Percentiles rank a stretch among this genome's conserved stretches.
phyloP scores from a whole-genome alignment of 805 yeast genomes.

The Monosporozyma aerobia region DNA sequence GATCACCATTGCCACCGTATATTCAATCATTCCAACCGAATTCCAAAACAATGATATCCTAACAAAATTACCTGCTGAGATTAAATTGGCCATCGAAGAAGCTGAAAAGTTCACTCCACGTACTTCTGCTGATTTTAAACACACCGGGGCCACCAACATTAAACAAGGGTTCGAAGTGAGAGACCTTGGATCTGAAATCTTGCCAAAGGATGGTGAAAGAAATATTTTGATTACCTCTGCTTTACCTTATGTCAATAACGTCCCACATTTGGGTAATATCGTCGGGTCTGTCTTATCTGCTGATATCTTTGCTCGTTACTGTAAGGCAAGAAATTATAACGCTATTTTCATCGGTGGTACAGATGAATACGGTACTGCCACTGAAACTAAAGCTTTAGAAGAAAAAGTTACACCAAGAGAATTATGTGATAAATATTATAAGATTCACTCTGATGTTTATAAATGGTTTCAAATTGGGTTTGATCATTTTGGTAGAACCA shows the following conservation, averaged over 20 bases:
- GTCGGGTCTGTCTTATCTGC: slow-evolving; percentile 92
- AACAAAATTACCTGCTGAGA: slow-evolving; percentile 22
- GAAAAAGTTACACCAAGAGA: slow-evolving; percentile 83
- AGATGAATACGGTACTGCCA: slow-evolving; percentile 98
- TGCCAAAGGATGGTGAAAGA: slow-evolving; percentile 64
- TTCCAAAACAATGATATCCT: slow-evolving; percentile 20
- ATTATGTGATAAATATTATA: slow-evolving; percentile 84
- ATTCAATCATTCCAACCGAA: slow-evolving; percentile 31
- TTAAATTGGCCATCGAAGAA: slow-evolving; percentile 37
- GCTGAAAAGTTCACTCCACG: slow-evolving; percentile 35
- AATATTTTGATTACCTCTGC: slow-evolving; percentile 92
- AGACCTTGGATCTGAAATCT: slow-evolving; percentile 32
- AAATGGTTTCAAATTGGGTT: slow-evolving; percentile 96
- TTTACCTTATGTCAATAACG: slow-evolving; percentile 94
- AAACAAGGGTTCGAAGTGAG: slow-evolving; percentile 20
- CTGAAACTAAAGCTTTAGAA: slow-evolving; percentile 95
- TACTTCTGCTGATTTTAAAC: slow-evolving; percentile 25
- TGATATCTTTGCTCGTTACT: slow-evolving; percentile 85
- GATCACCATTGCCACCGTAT: slow-evolving; percentile 50
- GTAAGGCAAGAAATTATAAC: slow-evolving; percentile 82
- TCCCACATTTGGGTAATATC: slow-evolving; percentile 96
- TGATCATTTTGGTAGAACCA: slow-evolving; percentile 93
- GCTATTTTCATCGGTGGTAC: slow-evolving; percentile 90
- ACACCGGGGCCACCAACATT: slow-evolving; percentile 34
- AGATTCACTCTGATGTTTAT: slow-evolving; percentile 79